A percentile compares a stretch with the other conserved stretches of the same genome.
phyloP scores from a whole-genome alignment of 805 yeast genomes.

The Nakazawaea ishiwadae region DNA sequence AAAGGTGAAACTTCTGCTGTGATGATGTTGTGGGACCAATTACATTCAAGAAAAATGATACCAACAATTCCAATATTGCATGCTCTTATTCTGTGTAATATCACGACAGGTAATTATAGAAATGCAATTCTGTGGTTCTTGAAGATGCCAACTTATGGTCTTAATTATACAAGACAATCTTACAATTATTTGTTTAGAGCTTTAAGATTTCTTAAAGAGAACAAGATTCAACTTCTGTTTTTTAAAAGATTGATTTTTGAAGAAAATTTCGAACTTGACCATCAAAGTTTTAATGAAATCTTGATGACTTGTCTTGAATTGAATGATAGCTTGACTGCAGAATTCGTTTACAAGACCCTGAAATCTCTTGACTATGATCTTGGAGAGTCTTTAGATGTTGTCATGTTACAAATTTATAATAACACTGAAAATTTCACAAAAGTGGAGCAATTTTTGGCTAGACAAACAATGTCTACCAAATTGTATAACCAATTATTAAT shows the following conservation, averaged over 20 bases:
- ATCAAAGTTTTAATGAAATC: slow-evolving; percentile 8
- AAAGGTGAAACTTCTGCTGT: slow-evolving; percentile 45
- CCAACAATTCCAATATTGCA: slow-evolving; percentile 42
- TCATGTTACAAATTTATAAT: slow-evolving; percentile 10
- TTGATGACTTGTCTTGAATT: slow-evolving; percentile 10
- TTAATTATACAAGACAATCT: slow-evolving; percentile 24
- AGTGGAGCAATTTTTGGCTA: too few species aligned
- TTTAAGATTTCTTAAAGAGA: slow-evolving; percentile 31
- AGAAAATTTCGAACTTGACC: slow-evolving; percentile 3
- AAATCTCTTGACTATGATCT: neutral
- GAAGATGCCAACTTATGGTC: slow-evolving; percentile 26
- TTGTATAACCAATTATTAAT: slow-evolving; percentile 21
- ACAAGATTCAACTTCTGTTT: slow-evolving; percentile 28
- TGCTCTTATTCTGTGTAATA: slow-evolving; percentile 39
- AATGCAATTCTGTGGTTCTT: slow-evolving; percentile 33
- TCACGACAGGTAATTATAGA: slow-evolving; percentile 30
- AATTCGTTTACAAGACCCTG: slow-evolving; percentile 4
- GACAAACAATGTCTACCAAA: slow-evolving; percentile 17
- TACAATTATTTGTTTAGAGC: slow-evolving; percentile 30
- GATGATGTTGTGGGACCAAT: slow-evolving; percentile 43
- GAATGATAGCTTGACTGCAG: slow-evolving; percentile 5
- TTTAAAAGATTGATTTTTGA: slow-evolving; percentile 14
- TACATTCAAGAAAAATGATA: slow-evolving; percentile 37
- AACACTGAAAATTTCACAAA: neutral
- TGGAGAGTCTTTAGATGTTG: neutral